These are phyloP conservation scores for Lachancea dasiensis DNA, from an alignment of 805 yeast genomes.

Conservation along the genomic window DNA sequence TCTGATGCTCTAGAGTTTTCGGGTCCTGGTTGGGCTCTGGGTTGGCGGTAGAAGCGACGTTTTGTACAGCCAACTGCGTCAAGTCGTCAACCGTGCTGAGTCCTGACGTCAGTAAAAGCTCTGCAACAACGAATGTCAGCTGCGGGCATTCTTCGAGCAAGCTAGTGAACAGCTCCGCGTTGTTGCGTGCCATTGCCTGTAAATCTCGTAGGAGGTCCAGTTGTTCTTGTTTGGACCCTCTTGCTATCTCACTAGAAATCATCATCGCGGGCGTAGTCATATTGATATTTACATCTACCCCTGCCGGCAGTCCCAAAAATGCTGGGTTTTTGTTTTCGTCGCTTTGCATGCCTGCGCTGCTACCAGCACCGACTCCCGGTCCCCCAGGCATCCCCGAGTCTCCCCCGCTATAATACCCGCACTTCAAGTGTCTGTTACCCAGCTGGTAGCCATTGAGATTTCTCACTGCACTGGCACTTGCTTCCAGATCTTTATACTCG, in stretches of 20 bases:
- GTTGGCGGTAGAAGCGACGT: slow-evolving; percentile 7
- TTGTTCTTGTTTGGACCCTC: slow-evolving; percentile 22
- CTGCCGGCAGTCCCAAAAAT: slow-evolving; percentile 51
- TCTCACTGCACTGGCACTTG: slow-evolving; percentile 87
- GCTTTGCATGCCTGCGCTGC: slow-evolving; percentile 7
- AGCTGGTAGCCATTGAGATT: slow-evolving; percentile 74
- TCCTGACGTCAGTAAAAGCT: slow-evolving; percentile 45
- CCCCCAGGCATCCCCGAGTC: slow-evolving; percentile 20
- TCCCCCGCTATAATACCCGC: slow-evolving; percentile 63
- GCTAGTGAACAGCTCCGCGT: slow-evolving; percentile 53
- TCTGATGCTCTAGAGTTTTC: slow-evolving; percentile 33
- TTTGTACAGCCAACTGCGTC: slow-evolving; percentile 30
- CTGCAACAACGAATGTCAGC: slow-evolving; percentile 75
- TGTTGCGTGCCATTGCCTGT: slow-evolving; percentile 48
- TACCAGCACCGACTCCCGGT: not conserved
- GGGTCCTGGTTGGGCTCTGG: slow-evolving; percentile 20
- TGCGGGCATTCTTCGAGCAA: slow-evolving; percentile 73
- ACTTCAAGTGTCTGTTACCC: slow-evolving; percentile 65
- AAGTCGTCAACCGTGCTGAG: slow-evolving; percentile 31
- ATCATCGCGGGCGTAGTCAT: slow-evolving; percentile 37
- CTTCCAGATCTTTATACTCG: slow-evolving; percentile 73
- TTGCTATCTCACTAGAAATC: slow-evolving; percentile 31
- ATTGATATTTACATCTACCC: slow-evolving; percentile 38
- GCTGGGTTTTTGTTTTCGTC: slow-evolving; percentile 10
- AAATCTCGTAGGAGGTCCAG: slow-evolving; percentile 29